phyloP scores from a whole-genome alignment of 179 eudicot species.

The Vitellaria paradoxa region DNA sequence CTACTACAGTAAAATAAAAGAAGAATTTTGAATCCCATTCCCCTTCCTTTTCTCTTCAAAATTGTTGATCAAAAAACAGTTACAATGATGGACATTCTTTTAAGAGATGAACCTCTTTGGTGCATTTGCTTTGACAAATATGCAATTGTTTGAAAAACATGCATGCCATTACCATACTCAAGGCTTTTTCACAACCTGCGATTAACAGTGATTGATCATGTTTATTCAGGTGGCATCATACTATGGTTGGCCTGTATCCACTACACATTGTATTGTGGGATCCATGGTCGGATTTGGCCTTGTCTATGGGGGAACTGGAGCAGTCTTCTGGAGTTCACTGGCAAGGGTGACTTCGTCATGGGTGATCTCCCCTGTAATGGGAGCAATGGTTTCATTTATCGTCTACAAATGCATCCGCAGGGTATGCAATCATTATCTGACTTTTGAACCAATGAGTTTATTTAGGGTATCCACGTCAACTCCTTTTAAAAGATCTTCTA shows the following conservation, averaged over 20 bases:
- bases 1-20: not conserved
- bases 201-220: not conserved
- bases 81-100: not conserved
- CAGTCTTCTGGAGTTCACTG: conserved; percentile 95
- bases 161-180: not conserved
- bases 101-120: not conserved
- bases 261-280: conserved; percentile 96
- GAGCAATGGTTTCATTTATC: conserved; percentile 78
- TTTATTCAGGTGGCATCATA: conserved; percentile 78
- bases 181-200: not conserved
- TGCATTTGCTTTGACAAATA: not conserved
- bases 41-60: not conserved
- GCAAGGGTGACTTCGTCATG: conserved; percentile 94
- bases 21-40: not conserved
- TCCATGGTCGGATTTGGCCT: conserved; percentile 99
- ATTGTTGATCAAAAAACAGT: not conserved
- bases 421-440: conserved; percentile 45
- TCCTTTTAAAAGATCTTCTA: too few species aligned
- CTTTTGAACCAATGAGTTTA: not conserved
- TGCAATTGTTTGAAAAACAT: not conserved
- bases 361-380: conserved; percentile 85
- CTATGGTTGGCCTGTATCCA: conserved; percentile 97
- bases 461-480: too few species aligned
- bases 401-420: conserved; percentile 99
- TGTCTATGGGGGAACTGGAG: conserved; percentile 85